phyloP scores from a whole-genome alignment of 495 filamentous ascomycete genomes.

The Penicillium paradoxum region DNA sequence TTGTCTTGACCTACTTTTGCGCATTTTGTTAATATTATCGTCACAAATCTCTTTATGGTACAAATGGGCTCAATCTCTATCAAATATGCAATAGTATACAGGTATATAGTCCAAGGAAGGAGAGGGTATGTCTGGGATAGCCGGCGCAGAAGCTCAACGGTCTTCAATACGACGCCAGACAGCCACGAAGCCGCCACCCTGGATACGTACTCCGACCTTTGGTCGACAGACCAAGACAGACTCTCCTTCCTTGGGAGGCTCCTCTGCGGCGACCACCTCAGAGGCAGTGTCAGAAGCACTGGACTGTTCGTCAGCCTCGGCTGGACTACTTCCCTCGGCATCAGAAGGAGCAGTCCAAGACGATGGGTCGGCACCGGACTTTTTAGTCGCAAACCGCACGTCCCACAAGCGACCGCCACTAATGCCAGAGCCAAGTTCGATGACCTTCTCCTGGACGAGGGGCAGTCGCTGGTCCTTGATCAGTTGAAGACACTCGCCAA shows the following conservation, averaged over 20 bases:
- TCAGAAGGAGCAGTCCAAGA: conserved; percentile 27
- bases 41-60: conserved; percentile 10
- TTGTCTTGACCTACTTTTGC: neutral
- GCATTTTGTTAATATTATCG: neutral
- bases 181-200: conserved; percentile 68
- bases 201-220: conserved; percentile 55
- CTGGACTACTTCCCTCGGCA: conserved; percentile 6
- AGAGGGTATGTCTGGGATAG: neutral
- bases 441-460: conserved; percentile 54
- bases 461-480: conserved; percentile 49
- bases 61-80: conserved; percentile 4
- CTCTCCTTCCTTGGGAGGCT: conserved; percentile 30
- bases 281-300: neutral
- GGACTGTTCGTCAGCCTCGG: conserved; percentile 10
- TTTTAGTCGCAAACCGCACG: conserved; percentile 49
- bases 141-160: conserved; percentile 6
- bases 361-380: conserved; percentile 39
- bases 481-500: conserved; percentile 52
- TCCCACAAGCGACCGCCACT: conserved; percentile 62
- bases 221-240: conserved; percentile 63
- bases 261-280: conserved; percentile 5
- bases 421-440: conserved; percentile 58
- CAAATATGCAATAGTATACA: conserved; percentile 9
- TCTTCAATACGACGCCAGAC: conserved; percentile 55
- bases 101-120: conserved; percentile 6